phyloP scores from a whole-genome alignment of 345 rosid genomes.

The Sonneratia caseolaris region DNA sequence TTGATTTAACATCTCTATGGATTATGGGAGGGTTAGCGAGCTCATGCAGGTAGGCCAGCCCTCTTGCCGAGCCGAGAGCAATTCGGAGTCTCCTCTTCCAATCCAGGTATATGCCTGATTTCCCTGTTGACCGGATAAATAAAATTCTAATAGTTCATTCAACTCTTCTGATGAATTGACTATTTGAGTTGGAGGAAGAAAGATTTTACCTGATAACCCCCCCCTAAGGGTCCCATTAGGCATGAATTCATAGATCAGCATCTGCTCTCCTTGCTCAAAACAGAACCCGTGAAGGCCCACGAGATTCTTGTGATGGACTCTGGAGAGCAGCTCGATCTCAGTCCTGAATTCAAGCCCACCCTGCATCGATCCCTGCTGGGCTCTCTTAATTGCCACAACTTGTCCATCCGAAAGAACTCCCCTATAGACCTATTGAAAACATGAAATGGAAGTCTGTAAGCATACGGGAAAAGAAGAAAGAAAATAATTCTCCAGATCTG shows the following conservation, averaged over 20 bases:
- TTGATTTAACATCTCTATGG: slow-evolving; percentile 25
- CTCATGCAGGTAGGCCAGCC: slow-evolving; percentile 28
- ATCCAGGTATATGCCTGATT: slow-evolving; percentile 14
- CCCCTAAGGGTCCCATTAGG: slow-evolving; percentile 77
- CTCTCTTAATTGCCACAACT: slow-evolving; percentile 78
- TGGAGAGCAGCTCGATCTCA: slow-evolving; percentile 87
- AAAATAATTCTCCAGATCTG: background rate
- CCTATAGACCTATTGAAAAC: slow-evolving; percentile 53
- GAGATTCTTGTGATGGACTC: slow-evolving; percentile 95
- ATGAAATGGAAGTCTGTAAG: background rate
- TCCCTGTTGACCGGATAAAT: slow-evolving; percentile 9
- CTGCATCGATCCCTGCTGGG: slow-evolving; percentile 89
- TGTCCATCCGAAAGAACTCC: slow-evolving; percentile 78
- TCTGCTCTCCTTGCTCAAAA: slow-evolving; percentile 88
- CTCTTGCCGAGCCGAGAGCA: slow-evolving; percentile 21
- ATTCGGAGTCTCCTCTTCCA: slow-evolving; percentile 20
- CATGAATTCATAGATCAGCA: slow-evolving; percentile 85
- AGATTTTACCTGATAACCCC: slow-evolving; percentile 51
- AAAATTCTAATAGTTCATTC: background rate
- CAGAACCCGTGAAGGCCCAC: slow-evolving; percentile 88
- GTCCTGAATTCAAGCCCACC: slow-evolving; percentile 91
- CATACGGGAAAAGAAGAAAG: background rate
- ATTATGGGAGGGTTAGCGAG: slow-evolving; percentile 25
- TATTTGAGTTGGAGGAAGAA: background rate
- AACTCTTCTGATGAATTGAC: background rate